A percentile compares a stretch with the other conserved stretches of the same genome.
Conservation (phyloP, 768 basidiomycete species). For the Sistotremastrum suecicum region DNA sequence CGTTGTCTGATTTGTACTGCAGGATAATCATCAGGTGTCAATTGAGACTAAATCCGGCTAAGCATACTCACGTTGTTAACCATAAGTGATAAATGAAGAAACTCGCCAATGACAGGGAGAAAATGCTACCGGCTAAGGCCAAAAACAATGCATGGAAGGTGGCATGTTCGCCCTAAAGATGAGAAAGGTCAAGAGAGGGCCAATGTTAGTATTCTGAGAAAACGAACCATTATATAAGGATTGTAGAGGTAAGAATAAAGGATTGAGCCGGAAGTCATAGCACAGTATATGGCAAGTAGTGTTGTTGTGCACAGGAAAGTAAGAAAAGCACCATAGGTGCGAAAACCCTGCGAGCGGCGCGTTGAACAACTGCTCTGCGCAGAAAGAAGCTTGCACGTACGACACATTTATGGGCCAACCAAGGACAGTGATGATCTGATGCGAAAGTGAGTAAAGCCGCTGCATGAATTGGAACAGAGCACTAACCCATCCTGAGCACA, state of each 20-base stretch:
- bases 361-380: not conserved
- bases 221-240: slow-evolving; percentile 44
- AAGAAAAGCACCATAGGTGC: slow-evolving; percentile 74
- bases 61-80: slow-evolving; percentile 45
- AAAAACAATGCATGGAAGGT: slow-evolving; percentile 62
- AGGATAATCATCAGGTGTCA: not conserved
- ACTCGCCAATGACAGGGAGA: slow-evolving; percentile 55
- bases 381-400: slow-evolving; percentile 26
- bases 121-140: slow-evolving; percentile 41
- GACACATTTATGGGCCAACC: slow-evolving; percentile 66
- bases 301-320: slow-evolving; percentile 60
- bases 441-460: not conserved
- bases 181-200: not conserved
- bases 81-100: slow-evolving; percentile 69
- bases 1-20: slow-evolving; percentile 78
- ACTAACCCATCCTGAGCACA: slow-evolving; percentile 73
- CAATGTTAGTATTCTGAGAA: not conserved
- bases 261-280: slow-evolving; percentile 34
- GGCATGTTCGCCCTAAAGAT: slow-evolving; percentile 40
- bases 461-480: not conserved
- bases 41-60: not conserved
- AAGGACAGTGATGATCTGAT: slow-evolving; percentile 77
- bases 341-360: slow-evolving; percentile 41
- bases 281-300: slow-evolving; percentile 47
- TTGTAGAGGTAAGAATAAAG: slow-evolving; percentile 55